These are phyloP conservation scores for Candida odintsovae DNA, from an alignment of 805 yeast genomes.

Conservation along the genomic window DNA sequence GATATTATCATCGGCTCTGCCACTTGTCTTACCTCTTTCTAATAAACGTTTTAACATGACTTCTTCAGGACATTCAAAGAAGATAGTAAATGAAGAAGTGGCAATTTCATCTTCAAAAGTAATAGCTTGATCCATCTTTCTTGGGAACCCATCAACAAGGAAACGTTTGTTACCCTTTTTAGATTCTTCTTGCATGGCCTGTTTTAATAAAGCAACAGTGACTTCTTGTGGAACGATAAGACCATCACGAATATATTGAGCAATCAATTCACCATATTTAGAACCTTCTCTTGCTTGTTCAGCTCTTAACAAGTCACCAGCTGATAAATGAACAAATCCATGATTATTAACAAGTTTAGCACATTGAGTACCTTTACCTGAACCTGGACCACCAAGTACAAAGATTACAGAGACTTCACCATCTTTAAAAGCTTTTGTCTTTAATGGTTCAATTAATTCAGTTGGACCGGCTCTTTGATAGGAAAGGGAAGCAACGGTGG, in stretches of 20 bases:
- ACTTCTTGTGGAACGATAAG: constrained; percentile 88
- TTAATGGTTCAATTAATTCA: constrained; percentile 35
- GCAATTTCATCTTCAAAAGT: constrained; percentile 82
- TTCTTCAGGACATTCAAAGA: constrained; percentile 75
- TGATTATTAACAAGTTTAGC: constrained; percentile 74
- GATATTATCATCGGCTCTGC: constrained; percentile 88
- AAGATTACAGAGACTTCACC: constrained; percentile 76
- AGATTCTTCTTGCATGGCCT: constrained; percentile 61
- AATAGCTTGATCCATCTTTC: constrained; percentile 96
- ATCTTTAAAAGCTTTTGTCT: constrained; percentile 44
- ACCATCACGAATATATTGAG: constrained; percentile 80
- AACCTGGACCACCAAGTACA: constrained; percentile 96
- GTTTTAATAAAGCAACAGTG: constrained; percentile 75
- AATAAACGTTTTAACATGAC: constrained; percentile 82
- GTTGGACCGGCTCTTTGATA: constrained; percentile 39
- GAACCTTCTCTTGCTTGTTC: constrained; percentile 85
- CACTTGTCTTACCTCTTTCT: constrained; percentile 91
- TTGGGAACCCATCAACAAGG: constrained; percentile 93
- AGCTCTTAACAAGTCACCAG: constrained; percentile 94
- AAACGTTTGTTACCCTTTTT: constrained; percentile 51
- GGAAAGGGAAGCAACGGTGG: constrained; percentile 38
- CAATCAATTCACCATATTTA: constrained; percentile 79
- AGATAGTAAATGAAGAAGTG: constrained; percentile 63
- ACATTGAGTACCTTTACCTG: constrained; percentile 98
- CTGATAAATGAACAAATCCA: constrained; percentile 82